Conservation (phyloP, 257 asterid genomes). For the Penstemon barbatus region DNA sequence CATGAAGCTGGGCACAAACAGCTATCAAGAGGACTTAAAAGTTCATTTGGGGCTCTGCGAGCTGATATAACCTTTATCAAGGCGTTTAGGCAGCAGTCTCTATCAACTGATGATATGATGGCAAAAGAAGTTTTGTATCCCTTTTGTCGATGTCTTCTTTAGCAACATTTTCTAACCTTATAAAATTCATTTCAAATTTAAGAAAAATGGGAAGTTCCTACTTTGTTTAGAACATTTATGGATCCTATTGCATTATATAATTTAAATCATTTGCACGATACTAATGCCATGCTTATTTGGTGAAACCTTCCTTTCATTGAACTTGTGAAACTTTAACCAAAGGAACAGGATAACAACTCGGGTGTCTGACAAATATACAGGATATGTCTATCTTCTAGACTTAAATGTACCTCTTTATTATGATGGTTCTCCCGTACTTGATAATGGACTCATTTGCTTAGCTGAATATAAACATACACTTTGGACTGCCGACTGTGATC, state of each 20-base stretch:
- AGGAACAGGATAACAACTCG: slow-evolving; percentile 70
- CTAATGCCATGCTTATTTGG: slow-evolving; percentile 5
- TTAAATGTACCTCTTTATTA: slow-evolving; percentile 55
- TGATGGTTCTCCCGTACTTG: not conserved
- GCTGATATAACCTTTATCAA: slow-evolving; percentile 77
- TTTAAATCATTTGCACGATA: too few relatives aligned
- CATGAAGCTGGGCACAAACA: slow-evolving; percentile 37
- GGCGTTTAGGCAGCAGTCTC: slow-evolving; percentile 40
- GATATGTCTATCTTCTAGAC: slow-evolving; percentile 67
- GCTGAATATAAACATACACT: too few relatives aligned
- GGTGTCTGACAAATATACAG: slow-evolving; percentile 74
- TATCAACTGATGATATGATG: slow-evolving; percentile 34
- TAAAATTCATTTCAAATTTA: slow-evolving; percentile 7
- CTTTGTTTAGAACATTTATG: not conserved
- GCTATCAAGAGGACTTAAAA: slow-evolving; percentile 44
- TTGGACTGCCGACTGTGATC: too few relatives aligned
- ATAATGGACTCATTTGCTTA: too few relatives aligned
- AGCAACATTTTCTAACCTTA: not conserved
- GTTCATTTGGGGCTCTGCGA: slow-evolving; percentile 46
- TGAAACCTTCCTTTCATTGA: slow-evolving; percentile 16
- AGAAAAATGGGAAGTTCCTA: not conserved
- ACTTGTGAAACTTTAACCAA: slow-evolving; percentile 41
- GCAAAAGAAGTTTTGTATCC: slow-evolving; percentile 76
- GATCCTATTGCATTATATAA: not conserved
- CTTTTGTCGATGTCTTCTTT: not conserved